Evolutionary conservation across 306 rosid genomes (phyloP), one percentile per base, ranked within the genome.

Genomic region (Casuarina cunninghamiana): DNA sequence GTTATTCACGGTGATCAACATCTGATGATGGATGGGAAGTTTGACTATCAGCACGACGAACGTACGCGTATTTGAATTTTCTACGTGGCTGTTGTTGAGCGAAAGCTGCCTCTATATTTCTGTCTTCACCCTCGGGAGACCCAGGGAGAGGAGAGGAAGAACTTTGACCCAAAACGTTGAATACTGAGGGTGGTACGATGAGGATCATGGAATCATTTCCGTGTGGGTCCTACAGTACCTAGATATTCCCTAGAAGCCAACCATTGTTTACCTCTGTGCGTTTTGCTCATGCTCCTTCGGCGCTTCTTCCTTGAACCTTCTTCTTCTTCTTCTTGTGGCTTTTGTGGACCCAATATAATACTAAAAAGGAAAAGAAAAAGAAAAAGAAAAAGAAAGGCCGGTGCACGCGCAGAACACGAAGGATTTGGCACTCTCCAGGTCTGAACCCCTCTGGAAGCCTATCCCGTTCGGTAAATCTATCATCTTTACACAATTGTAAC

Each of bases 1-100:
- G 32, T 26, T 26, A 26, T 26, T 26, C 32, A 26, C 32, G 32
- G 51, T 48, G 9, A 48, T 8, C 51, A 48, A 13, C 11, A 58
- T 2, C 1, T 9, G 39, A 26, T 58, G 5, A 58, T 39, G 71
- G 71, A 41, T 3, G 21, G 71, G 42, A 42, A 39, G 11, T 66
- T 42, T 42, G 71, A 66, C 71, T 21, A 41, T 8, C 13, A 42
- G 3, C 11, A 17, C 42, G 50, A 41, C 71, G 32, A 66, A 32
- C 65, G 65, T 66, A 66, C 50, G 71, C 71, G 50, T 42, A 16
- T 42, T 66, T 46, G 71, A 66, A 66, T 66, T 66, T 66, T 42
- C 50, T 66, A 17, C 3, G 3, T 16, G 50, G 50, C 35, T 8
- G 49, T 42, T 41, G 37, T 41, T 26, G 32, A 21, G 15, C 0